A percentile compares a stretch with the other conserved stretches of the same genome.
Evolutionary conservation across 208 protist species (phyloP).

Genomic region (Trypanosoma cruzi): DNA sequence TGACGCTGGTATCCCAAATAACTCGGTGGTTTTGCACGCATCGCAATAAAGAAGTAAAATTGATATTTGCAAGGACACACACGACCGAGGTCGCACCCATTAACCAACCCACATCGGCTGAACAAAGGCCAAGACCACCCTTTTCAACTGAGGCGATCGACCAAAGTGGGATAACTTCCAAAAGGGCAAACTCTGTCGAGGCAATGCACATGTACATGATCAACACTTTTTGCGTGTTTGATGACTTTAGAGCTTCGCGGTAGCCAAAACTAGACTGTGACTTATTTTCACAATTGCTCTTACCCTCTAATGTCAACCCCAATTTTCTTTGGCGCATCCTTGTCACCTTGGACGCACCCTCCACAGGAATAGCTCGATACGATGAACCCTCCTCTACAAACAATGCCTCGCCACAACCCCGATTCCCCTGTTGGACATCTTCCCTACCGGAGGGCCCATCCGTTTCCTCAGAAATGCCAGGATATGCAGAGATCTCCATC

Average conservation of each 20-base stretch:
- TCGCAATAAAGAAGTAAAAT: conserved; percentile 37
- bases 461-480: background rate
- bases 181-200: conserved; percentile 20
- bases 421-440: background rate
- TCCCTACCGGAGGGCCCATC: too few species aligned
- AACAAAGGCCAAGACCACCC: conserved; percentile 43
- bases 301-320: conserved; percentile 2
- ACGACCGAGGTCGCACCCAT: conserved; percentile 52
- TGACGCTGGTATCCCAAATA: conserved; percentile 21
- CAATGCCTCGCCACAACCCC: background rate
- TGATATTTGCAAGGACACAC: conserved; percentile 52
- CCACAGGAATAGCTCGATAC: background rate
- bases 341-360: background rate
- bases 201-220: conserved; percentile 27
- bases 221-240: conserved; percentile 24
- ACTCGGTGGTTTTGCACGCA: conserved; percentile 24
- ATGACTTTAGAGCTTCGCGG: conserved; percentile 20
- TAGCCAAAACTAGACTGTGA: conserved; percentile 24
- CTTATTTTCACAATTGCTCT: conserved; percentile 4
- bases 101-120: conserved; percentile 38
- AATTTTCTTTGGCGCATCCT: conserved; percentile 19
- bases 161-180: conserved; percentile 69
- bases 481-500: background rate
- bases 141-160: conserved; percentile 25
- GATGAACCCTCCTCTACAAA: background rate